A percentile compares a stretch with the other conserved stretches of the same genome.
phyloP scores from a whole-genome alignment of 2,329 filamentous ascomycete species.

The Exutisphaerella laricina region DNA sequence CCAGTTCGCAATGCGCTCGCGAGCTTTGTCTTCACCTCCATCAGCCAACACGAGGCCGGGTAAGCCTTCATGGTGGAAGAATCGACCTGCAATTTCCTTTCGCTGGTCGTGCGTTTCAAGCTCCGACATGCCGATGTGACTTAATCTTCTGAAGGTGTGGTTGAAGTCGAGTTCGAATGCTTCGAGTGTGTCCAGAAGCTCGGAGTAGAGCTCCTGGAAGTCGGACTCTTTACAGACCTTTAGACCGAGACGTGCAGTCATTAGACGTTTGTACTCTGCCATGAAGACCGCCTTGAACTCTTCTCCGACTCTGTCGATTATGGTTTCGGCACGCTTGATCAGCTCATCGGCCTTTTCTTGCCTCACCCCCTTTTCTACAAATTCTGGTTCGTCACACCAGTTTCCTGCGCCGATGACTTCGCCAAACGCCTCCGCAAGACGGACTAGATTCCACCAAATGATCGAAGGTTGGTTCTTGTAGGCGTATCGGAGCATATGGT shows the following conservation, averaged over 20 bases:
- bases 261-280: constrained; percentile 79
- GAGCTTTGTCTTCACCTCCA: constrained; percentile 58
- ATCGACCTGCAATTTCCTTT: constrained; percentile 60
- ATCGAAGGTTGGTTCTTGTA: constrained; percentile 94
- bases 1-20: constrained; percentile 68
- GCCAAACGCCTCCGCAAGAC: constrained; percentile 80
- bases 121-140: constrained; percentile 55
- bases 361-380: constrained; percentile 65
- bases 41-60: constrained; percentile 44
- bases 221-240: constrained; percentile 63
- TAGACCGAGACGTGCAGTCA: constrained; percentile 74
- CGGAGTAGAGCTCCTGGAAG: constrained; percentile 76
- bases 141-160: constrained; percentile 81
- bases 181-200: constrained; percentile 75
- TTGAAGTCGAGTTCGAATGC: constrained; percentile 84
- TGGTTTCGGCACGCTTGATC: constrained; percentile 70
- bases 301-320: constrained; percentile 75
- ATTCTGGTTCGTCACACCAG: constrained; percentile 64
- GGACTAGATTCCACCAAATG: constrained; percentile 97
- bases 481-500: constrained; percentile 76
- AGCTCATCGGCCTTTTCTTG: constrained; percentile 65
- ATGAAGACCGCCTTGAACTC: constrained; percentile 87
- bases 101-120: constrained; percentile 61
- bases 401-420: constrained; percentile 77
- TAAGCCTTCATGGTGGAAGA: constrained; percentile 74